phyloP scores from a whole-genome alignment of 805 yeast species.

The Maudiozyma bulderi region DNA sequence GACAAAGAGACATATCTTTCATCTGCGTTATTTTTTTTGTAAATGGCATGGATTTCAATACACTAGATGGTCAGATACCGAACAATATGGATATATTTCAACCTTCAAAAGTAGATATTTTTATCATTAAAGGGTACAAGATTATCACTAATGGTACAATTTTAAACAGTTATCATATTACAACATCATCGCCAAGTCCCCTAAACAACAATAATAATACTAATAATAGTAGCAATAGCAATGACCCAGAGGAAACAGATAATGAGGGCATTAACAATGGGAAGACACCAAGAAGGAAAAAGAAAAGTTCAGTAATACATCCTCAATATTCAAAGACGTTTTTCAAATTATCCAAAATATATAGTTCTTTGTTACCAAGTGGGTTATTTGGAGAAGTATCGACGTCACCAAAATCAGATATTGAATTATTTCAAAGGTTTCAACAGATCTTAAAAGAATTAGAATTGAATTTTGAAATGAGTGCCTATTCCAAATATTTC shows the following conservation, averaged over 20 bases:
- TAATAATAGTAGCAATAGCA: not conserved
- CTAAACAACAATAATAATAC: not conserved
- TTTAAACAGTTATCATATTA: constrained; percentile 14
- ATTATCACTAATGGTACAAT: constrained; percentile 14
- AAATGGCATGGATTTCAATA: constrained; percentile 1
- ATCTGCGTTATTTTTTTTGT: not conserved
- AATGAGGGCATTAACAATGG: constrained; percentile 1
- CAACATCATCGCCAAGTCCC: constrained; percentile 7
- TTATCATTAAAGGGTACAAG: constrained; percentile 19
- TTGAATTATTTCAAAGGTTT: constrained; percentile 27
- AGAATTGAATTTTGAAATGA: constrained; percentile 24
- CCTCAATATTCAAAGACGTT: constrained; percentile 19
- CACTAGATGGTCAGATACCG: not conserved
- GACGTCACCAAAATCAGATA: constrained; percentile 27
- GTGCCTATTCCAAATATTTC: constrained; percentile 25
- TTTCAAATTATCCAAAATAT: constrained; percentile 23
- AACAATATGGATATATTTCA: constrained; percentile 6
- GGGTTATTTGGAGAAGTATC: constrained; percentile 23
- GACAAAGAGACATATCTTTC: too few relatives aligned
- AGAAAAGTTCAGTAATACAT: constrained; percentile 4
- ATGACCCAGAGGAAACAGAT: not conserved
- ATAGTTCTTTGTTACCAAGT: constrained; percentile 20
- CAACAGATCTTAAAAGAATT: constrained; percentile 29
- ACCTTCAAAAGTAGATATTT: constrained; percentile 19
- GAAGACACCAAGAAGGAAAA: not conserved